phyloP scores from a whole-genome alignment of 495 filamentous ascomycete genomes.

The Xylaria scruposa region DNA sequence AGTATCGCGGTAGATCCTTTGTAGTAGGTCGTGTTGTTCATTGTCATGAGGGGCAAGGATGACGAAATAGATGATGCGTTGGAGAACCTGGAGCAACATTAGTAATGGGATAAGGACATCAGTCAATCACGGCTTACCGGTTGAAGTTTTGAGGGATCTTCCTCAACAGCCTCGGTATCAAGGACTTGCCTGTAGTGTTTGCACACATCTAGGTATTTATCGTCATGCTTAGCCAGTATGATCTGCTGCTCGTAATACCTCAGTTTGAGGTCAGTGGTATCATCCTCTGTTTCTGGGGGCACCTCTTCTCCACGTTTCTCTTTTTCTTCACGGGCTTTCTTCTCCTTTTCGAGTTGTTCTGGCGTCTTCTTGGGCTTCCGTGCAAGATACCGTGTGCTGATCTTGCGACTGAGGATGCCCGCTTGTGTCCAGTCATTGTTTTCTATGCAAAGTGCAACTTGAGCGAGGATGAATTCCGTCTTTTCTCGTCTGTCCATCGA shows the following conservation, averaged over 20 bases:
- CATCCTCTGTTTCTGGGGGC: slow-evolving; percentile 78
- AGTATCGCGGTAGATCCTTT: slow-evolving; percentile 80
- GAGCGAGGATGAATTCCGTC: slow-evolving; percentile 96
- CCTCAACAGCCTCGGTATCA: slow-evolving; percentile 91
- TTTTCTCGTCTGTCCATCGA: slow-evolving; percentile 98
- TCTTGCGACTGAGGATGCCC: slow-evolving; percentile 91
- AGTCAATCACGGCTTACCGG: slow-evolving; percentile 64
- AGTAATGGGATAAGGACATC: background rate
- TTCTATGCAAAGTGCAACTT: slow-evolving; percentile 94
- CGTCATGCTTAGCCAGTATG: slow-evolving; percentile 89
- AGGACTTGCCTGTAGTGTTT: slow-evolving; percentile 96
- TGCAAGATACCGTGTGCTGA: slow-evolving; percentile 89
- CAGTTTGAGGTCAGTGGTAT: slow-evolving; percentile 95
- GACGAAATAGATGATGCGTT: slow-evolving; percentile 95
- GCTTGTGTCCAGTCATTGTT: slow-evolving; percentile 96
- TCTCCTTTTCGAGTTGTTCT: slow-evolving; percentile 86
- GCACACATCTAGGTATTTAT: slow-evolving; percentile 95
- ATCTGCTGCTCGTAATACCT: slow-evolving; percentile 98
- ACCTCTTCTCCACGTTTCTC: slow-evolving; percentile 79
- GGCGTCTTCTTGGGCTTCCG: slow-evolving; percentile 87
- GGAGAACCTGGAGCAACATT: slow-evolving; percentile 68
- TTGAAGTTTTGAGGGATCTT: slow-evolving; percentile 82
- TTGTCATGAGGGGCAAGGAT: slow-evolving; percentile 97
- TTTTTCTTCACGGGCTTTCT: slow-evolving; percentile 81
- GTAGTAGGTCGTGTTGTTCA: slow-evolving; percentile 95